Percentiles rank a stretch among this genome's conserved stretches.
phyloP scores from a whole-genome alignment of 805 yeast species.

The Komagataella phaffii region DNA sequence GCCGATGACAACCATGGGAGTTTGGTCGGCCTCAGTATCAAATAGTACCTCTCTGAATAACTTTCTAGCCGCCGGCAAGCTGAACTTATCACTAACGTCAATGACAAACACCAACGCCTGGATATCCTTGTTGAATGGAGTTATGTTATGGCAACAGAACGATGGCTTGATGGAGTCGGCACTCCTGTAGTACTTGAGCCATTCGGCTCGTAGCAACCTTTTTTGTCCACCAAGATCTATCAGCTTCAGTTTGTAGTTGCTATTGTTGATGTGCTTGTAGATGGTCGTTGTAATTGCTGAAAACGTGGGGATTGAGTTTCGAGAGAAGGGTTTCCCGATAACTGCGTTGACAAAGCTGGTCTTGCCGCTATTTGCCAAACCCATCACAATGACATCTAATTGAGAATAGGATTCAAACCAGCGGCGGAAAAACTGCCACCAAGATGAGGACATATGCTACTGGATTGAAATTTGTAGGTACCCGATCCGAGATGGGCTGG shows the following conservation, averaged over 20 bases:
- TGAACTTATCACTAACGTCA: conserved; percentile 16
- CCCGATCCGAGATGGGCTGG: not conserved
- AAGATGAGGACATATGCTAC: not conserved
- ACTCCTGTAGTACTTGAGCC: conserved; percentile 9
- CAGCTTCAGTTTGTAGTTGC: conserved; percentile 8
- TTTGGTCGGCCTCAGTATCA: conserved; percentile 6
- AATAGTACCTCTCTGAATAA: conserved; percentile 9
- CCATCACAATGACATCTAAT: conserved; percentile 13
- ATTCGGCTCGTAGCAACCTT: conserved; percentile 9
- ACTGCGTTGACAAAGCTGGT: conserved; percentile 10
- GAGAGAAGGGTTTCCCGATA: conserved; percentile 4
- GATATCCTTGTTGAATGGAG: not conserved
- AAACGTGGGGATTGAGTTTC: conserved; percentile 4
- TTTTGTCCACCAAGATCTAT: conserved; percentile 19
- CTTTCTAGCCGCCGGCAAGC: conserved; percentile 9
- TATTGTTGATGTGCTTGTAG: not conserved
- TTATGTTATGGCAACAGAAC: not conserved
- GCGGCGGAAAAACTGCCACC: not conserved
- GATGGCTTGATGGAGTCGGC: conserved; percentile 4
- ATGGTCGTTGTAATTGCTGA: not conserved
- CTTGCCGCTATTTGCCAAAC: conserved; percentile 18
- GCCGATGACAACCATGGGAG: conserved; percentile 16
- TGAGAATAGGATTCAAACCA: conserved; percentile 6
- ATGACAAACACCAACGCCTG: conserved; percentile 11
- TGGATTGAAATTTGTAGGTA: not conserved